Conservation (phyloP, 2,329 filamentous ascomycete genomes). For the Cytospora piceicola region DNA sequence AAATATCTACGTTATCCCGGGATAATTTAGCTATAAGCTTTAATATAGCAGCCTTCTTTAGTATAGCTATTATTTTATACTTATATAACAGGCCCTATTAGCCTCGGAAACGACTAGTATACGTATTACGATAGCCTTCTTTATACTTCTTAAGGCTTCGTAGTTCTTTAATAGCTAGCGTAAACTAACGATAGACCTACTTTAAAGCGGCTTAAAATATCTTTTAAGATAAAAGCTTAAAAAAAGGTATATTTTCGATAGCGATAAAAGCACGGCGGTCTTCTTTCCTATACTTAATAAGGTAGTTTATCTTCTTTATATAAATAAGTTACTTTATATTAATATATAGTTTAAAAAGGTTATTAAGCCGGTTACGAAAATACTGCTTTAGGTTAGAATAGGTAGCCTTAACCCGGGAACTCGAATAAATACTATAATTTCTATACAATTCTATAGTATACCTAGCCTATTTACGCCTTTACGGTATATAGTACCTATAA, state of each 20-base stretch:
- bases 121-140: no score
- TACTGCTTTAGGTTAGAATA: not conserved
- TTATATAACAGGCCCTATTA: not conserved
- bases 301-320: not conserved
- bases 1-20: not conserved
- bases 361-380: not conserved
- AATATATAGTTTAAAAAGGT: slow-evolving; percentile 1
- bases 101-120: no score
- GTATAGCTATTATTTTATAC: not conserved
- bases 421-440: slow-evolving; percentile 5
- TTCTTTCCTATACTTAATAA: slow-evolving; percentile 2
- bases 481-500: not conserved
- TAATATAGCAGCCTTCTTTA: not conserved
- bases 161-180: not conserved
- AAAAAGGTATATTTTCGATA: not conserved
- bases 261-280: not conserved
- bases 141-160: no score
- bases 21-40: not conserved
- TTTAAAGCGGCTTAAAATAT: not conserved
- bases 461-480: not conserved
- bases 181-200: slow-evolving; percentile 1
- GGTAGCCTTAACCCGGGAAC: not conserved
- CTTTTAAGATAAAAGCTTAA: not conserved
- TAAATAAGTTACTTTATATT: no score
- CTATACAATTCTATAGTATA: not conserved